Evolutionary conservation across 257 asterid genomes (phyloP).

Genomic region (Capsicum baccatum): DNA sequence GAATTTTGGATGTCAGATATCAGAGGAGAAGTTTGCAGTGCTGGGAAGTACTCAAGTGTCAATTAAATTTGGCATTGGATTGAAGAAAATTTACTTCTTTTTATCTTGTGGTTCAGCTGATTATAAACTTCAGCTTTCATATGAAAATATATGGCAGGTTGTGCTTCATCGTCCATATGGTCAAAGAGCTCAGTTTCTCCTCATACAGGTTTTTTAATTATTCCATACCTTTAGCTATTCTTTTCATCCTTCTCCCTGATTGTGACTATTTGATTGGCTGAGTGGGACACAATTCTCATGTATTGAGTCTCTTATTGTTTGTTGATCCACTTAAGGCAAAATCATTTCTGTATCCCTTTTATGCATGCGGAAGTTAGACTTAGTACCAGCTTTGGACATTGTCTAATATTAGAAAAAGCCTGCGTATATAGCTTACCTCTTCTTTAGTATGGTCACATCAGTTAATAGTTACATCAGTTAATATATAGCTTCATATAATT

Average conservation of each 20-base stretch:
- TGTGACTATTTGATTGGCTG: not conserved
- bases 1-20: slow-evolving; percentile 69
- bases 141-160: slow-evolving; percentile 76
- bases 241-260: not conserved
- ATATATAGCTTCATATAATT: slow-evolving; percentile 3
- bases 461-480: slow-evolving; percentile 2
- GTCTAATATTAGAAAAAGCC: not conserved
- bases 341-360: not conserved
- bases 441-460: not conserved
- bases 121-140: slow-evolving; percentile 75
- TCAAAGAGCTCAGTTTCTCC: slow-evolving; percentile 47
- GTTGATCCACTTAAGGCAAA: not conserved
- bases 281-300: not conserved
- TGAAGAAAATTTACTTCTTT: slow-evolving; percentile 57
- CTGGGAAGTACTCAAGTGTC: slow-evolving; percentile 45
- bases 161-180: slow-evolving; percentile 47
- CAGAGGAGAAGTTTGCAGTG: slow-evolving; percentile 53
- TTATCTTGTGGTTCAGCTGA: slow-evolving; percentile 39
- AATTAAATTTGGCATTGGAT: slow-evolving; percentile 65
- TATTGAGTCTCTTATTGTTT: not conserved
- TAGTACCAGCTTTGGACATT: not conserved
- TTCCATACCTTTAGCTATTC: not conserved
- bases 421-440: not conserved
- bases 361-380: not conserved
- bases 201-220: slow-evolving; percentile 67